Percentiles rank a stretch among this genome's conserved stretches.
Conservation (phyloP, 164 flowering plant species). For the Chimonanthus salicifolius region DNA sequence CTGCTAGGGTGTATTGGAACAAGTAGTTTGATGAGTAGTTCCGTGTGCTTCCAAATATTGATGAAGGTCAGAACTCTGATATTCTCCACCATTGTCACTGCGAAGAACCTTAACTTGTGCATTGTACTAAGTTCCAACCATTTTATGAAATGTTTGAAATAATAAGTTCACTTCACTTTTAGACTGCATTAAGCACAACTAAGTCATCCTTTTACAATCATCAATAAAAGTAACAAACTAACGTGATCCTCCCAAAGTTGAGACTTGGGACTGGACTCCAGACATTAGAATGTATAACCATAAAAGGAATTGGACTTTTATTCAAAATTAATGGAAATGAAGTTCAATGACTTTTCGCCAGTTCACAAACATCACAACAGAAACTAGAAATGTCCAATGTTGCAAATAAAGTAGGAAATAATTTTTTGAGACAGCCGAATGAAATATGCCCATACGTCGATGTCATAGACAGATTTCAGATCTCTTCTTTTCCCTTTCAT, state of each 20-base stretch:
- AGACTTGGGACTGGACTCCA: constrained; percentile 14
- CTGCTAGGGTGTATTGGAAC: constrained; percentile 15
- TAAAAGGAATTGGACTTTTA: too few species aligned
- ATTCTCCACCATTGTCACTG: constrained; percentile 19
- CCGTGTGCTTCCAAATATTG: constrained; percentile 14
- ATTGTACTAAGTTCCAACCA: constrained; percentile 7
- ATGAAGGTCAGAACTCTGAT: constrained; percentile 8
- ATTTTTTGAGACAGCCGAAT: neutral
- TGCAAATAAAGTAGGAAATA: too few species aligned
- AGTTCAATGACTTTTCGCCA: too few species aligned
- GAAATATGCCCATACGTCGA: constrained; percentile 10
- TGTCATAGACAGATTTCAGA: constrained; percentile 8
- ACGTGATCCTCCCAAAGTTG: constrained; percentile 11
- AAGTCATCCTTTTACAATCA: constrained; percentile 19
- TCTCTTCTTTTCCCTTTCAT: neutral
- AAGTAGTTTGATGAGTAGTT: constrained; percentile 18
- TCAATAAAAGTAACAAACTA: constrained; percentile 16
- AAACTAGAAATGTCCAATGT: too few species aligned
- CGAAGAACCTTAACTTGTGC: constrained; percentile 6
- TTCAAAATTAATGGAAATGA: constrained; percentile 7
- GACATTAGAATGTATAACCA: too few species aligned
- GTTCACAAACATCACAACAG: too few species aligned
- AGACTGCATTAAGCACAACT: constrained; percentile 14
- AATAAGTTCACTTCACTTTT: constrained; percentile 1
- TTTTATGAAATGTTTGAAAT: constrained; percentile 8